Evolutionary conservation across 768 basidiomycete species (phyloP).

Genomic region (Amanita inopinata): DNA sequence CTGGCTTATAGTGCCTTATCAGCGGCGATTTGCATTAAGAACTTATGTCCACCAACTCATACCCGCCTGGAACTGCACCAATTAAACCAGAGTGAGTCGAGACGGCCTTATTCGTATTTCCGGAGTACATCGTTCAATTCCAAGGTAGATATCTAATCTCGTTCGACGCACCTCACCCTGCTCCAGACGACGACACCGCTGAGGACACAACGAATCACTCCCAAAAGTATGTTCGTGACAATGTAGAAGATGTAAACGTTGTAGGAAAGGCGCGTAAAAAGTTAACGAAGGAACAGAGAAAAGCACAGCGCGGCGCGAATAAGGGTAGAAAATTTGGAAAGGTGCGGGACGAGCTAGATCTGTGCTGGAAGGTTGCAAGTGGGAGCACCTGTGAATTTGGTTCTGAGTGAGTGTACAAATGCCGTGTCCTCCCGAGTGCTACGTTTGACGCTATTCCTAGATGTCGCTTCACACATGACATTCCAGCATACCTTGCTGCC

Average conservation of each 20-base stretch:
- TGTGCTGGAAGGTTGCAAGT: slow-evolving; percentile 75
- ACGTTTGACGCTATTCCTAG: slow-evolving; percentile 22
- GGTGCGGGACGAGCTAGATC: slow-evolving; percentile 66
- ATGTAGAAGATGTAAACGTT: slow-evolving; percentile 14
- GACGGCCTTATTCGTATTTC: not conserved
- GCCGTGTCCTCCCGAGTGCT: not conserved
- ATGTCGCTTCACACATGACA: slow-evolving; percentile 76
- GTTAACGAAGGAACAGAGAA: slow-evolving; percentile 58
- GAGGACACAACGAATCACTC: slow-evolving; percentile 43
- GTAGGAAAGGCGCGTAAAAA: slow-evolving; percentile 19
- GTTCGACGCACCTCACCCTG: slow-evolving; percentile 13
- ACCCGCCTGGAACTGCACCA: slow-evolving; percentile 26
- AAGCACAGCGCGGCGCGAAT: slow-evolving; percentile 71
- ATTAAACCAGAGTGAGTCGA: slow-evolving; percentile 28
- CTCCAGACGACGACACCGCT: slow-evolving; percentile 39
- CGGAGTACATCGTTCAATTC: not conserved
- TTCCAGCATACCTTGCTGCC: slow-evolving; percentile 60
- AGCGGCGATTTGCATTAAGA: too few species aligned
- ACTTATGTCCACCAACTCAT: not conserved
- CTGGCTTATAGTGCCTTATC: too few species aligned
- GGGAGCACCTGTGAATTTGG: slow-evolving; percentile 66
- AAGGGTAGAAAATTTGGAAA: slow-evolving; percentile 75
- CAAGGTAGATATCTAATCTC: slow-evolving; percentile 24
- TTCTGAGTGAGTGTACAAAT: slow-evolving; percentile 35
- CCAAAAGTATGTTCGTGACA: slow-evolving; percentile 17